phyloP scores from a whole-genome alignment of 805 yeast genomes.

The Candida sanyiensis region DNA sequence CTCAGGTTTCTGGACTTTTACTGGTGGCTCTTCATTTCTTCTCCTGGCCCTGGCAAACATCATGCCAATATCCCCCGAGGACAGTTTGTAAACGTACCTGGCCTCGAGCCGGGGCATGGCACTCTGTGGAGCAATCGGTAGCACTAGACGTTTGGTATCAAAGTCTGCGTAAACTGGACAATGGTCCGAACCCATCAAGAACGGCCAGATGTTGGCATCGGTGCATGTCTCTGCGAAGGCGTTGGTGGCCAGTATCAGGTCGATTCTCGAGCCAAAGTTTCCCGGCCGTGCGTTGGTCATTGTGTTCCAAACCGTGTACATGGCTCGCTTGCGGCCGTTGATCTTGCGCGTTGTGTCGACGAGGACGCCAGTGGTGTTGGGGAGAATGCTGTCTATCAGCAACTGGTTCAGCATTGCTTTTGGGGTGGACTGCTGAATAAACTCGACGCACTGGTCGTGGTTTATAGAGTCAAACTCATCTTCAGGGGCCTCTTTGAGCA shows the following conservation, averaged over 20 bases:
- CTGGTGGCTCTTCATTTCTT: slow-evolving; percentile 5
- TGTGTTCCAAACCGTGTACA: slow-evolving; percentile 94
- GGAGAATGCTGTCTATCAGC: slow-evolving; percentile 30
- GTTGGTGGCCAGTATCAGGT: slow-evolving; percentile 55
- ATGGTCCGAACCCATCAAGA: slow-evolving; percentile 84
- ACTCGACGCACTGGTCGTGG: slow-evolving; percentile 26
- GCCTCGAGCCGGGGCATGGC: slow-evolving; percentile 47
- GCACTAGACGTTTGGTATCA: slow-evolving; percentile 18
- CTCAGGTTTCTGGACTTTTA: slow-evolving; percentile 1
- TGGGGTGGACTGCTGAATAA: slow-evolving; percentile 35
- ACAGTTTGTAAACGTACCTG: slow-evolving; percentile 38
- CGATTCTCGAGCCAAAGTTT: slow-evolving; percentile 86
- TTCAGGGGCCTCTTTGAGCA: slow-evolving; percentile 25
- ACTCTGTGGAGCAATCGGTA: neutral
- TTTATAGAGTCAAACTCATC: slow-evolving; percentile 34
- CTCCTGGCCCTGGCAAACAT: slow-evolving; percentile 30
- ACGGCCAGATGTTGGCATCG: slow-evolving; percentile 55
- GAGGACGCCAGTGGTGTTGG: slow-evolving; percentile 33
- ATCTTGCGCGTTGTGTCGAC: slow-evolving; percentile 52
- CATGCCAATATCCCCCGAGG: slow-evolving; percentile 29
- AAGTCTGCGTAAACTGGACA: slow-evolving; percentile 84
- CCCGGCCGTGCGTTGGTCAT: slow-evolving; percentile 67
- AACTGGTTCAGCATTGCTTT: slow-evolving; percentile 44
- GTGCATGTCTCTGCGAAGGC: slow-evolving; percentile 29
- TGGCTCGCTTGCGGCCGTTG: slow-evolving; percentile 51